Evolutionary conservation across 1,284 basidiomycete species (phyloP), one percentile per base, ranked within the genome.

Genomic region (Tilletiaria anomala): DNA sequence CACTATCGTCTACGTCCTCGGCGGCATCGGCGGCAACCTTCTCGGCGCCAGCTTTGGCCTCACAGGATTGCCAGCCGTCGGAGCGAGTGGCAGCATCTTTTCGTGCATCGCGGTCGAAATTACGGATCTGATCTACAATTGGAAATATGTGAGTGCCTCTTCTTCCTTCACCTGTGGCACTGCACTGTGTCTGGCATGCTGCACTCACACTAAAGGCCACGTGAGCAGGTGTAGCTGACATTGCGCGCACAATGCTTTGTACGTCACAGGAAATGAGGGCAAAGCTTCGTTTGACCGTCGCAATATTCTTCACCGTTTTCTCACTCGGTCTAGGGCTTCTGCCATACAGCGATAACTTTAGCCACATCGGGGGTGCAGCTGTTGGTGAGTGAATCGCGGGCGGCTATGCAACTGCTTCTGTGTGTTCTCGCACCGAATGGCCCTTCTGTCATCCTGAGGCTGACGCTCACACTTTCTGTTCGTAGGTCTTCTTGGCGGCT

Each of bases 121-220:
- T 75, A 79, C 93, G 2, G 91, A 97, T 63, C 70, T 97, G 22
- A 73, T 85, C 37, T 79, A 88, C 19, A 91, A 97, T 61, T 94
- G 89, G 89, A 76, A 78, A 56, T 82, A 87, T 59, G 79, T 86
- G 38, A 78, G 81, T 56, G 73, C 11, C 18, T 34, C 2, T 12
- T 12, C 3, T 11, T 24, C 3, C 16, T 21, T 5, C 17, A 14
- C 17, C 20, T 38, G 8, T 15, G 6, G 33, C 6, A 26, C 11
- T 1, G 34, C n/a, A n/a, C n/a, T n/a, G n/a, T n/a, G n/a, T n/a
- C n/a, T n/a, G n/a, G n/a, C n/a, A n/a, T n/a, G n/a, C n/a, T n/a
- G n/a, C n/a, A n/a, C n/a, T n/a, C n/a, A n/a, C n/a, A n/a, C n/a
- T n/a, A n/a, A n/a, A n/a, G n/a, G n/a, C n/a, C n/a, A n/a, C n/a